Conservation (phyloP, 208 protist species). For the Naegleria fowleri region DNA sequence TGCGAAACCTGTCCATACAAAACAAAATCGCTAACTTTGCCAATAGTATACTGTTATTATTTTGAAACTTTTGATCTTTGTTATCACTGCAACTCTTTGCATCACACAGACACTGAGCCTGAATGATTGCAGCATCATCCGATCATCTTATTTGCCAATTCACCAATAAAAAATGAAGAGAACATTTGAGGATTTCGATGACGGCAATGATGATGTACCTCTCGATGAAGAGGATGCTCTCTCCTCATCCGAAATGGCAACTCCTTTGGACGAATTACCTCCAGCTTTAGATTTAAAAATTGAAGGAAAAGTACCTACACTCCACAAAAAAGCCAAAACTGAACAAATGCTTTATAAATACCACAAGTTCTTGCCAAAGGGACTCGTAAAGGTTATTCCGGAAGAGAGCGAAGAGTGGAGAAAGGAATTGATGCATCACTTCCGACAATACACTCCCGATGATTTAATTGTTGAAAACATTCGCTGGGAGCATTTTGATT, state of each 20-base stretch:
- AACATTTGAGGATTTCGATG: not conserved
- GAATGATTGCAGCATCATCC: no score
- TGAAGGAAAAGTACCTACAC: not conserved
- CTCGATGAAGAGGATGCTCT: not conserved
- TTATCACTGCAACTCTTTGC: no score
- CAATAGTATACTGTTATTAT: no score
- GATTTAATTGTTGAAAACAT: not conserved
- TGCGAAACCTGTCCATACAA: no score
- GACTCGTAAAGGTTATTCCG: not conserved
- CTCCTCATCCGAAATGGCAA: not conserved
- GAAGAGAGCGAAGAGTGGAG: not conserved
- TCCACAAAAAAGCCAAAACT: not conserved
- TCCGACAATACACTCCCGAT: not conserved
- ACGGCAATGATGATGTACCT: not conserved
- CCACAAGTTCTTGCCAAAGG: not conserved
- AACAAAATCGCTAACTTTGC: no score
- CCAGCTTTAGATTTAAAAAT: not conserved
- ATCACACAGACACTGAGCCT: no score
- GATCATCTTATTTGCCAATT: no score
- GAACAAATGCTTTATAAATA: conserved; percentile 10
- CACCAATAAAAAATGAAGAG: not conserved
- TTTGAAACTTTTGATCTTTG: no score
- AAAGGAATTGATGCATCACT: not conserved
- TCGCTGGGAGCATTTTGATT: not conserved
- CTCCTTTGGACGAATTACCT: not conserved